Base-by-base conservation (phyloP, 116 monocot genomes). In the Papilionanthe hybrid region DNA sequence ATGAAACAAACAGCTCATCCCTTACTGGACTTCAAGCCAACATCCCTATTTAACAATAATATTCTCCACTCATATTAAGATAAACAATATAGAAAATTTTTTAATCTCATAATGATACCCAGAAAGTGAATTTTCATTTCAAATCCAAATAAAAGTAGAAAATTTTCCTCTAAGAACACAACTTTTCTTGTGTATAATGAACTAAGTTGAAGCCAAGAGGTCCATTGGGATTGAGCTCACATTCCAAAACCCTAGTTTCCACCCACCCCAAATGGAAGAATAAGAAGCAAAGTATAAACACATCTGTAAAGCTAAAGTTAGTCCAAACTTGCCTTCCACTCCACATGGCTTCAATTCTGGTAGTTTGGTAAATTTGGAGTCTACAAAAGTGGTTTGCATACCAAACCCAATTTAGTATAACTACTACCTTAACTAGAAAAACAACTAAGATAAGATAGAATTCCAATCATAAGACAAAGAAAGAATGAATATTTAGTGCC, bases 291-390 rank as follows among this genome's bases (percentile, higher is more conserved):
- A 13, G 69, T 69, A 69, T 69, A 27, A 37, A 29, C 69, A 29
- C 69, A 30, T 69, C 69, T 69, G 69, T 69, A 32, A 69, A 69
- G 69, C 37, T 69, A 69, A 37, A 69, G 69, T 11, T 60, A 32
- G 69, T 25, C 37, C 69, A 69, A 69, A 30, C 69, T 69, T 69
- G 1, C 17, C 9, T 32, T 29, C 69, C 69, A 69, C 69, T 69
- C 69, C 10, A 69, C 37, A 30, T 69, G 68, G 30, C 29, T 68
- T 28, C 30, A 68, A 29, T 37, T 68, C 29, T 68, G 68, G 68
- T 68, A 37, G 69, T 60, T 60, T 60, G 25, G 25, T 60, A 22
- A 32, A 15, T 32, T 68, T 30, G 0, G 5, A 29, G 30, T 12
- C 32, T 68, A 68, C 30, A 0, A 37, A 32, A 69, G 28, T 37